Percentiles rank a stretch among this genome's conserved stretches.
phyloP scores from a whole-genome alignment of 306 rosid species.

The Inga laurina region DNA sequence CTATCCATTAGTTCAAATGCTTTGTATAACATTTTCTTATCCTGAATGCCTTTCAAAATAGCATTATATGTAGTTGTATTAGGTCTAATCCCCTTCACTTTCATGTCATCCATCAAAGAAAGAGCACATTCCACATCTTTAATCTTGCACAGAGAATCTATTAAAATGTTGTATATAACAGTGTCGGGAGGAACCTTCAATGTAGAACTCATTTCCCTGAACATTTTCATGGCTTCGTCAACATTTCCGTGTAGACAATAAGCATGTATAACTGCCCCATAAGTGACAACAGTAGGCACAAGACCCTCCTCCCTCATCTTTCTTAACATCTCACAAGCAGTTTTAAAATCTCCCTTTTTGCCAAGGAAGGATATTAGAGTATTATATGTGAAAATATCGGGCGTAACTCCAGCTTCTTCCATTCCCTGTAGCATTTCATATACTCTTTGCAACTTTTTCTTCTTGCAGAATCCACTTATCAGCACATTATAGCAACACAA shows the following conservation, averaged over 20 bases:
- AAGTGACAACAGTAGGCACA: slow-evolving; percentile 65
- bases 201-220: slow-evolving; percentile 50
- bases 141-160: slow-evolving; percentile 55
- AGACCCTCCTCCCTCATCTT: slow-evolving; percentile 62
- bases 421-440: slow-evolving; percentile 60
- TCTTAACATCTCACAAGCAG: slow-evolving; percentile 46
- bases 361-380: slow-evolving; percentile 63
- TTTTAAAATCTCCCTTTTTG: slow-evolving; percentile 55
- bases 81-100: slow-evolving; percentile 46
- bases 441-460: slow-evolving; percentile 58
- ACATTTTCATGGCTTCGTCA: slow-evolving; percentile 63
- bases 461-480: slow-evolving; percentile 70
- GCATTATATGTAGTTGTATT: slow-evolving; percentile 56
- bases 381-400: slow-evolving; percentile 73
- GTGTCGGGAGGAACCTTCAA: slow-evolving; percentile 55
- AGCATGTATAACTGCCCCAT: slow-evolving; percentile 74
- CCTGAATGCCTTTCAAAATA: slow-evolving; percentile 49
- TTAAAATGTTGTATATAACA: slow-evolving; percentile 54
- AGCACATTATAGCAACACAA: slow-evolving; percentile 59
- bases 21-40: slow-evolving; percentile 47
- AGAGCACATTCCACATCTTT: slow-evolving; percentile 43
- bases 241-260: slow-evolving; percentile 54
- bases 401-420: slow-evolving; percentile 64
- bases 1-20: slow-evolving; percentile 57
- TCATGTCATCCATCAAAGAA: slow-evolving; percentile 58